Conservation (phyloP, 2,329 filamentous ascomycete genomes). For the Canariomyces notabilis region DNA sequence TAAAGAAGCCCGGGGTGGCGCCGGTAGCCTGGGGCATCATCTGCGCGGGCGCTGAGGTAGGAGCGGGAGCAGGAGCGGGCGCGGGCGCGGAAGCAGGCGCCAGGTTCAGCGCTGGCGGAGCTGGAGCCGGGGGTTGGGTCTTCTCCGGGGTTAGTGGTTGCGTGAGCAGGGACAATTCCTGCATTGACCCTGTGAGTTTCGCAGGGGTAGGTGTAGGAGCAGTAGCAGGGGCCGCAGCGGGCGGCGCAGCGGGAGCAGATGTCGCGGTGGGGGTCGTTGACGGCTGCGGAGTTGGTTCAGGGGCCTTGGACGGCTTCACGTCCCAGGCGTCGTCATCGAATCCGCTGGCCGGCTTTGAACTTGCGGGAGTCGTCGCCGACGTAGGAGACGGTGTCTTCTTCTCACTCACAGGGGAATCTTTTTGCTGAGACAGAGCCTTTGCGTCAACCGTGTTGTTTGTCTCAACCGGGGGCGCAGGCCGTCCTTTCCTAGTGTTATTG, state of each 20-base stretch:
- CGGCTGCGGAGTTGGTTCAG: slow-evolving; percentile 23
- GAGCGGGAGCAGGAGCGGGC: slow-evolving; percentile 31
- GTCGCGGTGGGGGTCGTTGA: slow-evolving; percentile 26
- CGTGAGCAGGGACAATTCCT: slow-evolving; percentile 50
- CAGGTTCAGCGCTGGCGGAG: slow-evolving; percentile 30
- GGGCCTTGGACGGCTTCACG: slow-evolving; percentile 72
- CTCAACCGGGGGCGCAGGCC: slow-evolving; percentile 80
- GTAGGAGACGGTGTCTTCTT: slow-evolving; percentile 24
- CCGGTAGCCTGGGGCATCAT: slow-evolving; percentile 45
- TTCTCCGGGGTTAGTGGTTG: slow-evolving; percentile 50
- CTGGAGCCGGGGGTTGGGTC: slow-evolving; percentile 30
- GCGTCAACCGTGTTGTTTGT: slow-evolving; percentile 81
- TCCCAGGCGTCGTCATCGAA: slow-evolving; percentile 99
- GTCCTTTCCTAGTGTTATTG: slow-evolving; percentile 91
- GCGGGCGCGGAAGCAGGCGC: slow-evolving; percentile 32
- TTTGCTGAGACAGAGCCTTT: slow-evolving; percentile 71
- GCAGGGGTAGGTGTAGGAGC: slow-evolving; percentile 28
- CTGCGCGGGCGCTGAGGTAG: slow-evolving; percentile 34
- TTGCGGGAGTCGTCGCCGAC: slow-evolving; percentile 35
- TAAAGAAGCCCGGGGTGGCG: slow-evolving; percentile 56
- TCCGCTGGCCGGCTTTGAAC: slow-evolving; percentile 41
- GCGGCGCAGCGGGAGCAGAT: slow-evolving; percentile 36
- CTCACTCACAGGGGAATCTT: slow-evolving; percentile 38
- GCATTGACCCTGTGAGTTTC: slow-evolving; percentile 63
- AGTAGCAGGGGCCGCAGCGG: slow-evolving; percentile 28